Evolutionary conservation across 768 basidiomycete species (phyloP), one percentile per base, ranked within the genome.

Genomic region (Tulasnella sp.): DNA sequence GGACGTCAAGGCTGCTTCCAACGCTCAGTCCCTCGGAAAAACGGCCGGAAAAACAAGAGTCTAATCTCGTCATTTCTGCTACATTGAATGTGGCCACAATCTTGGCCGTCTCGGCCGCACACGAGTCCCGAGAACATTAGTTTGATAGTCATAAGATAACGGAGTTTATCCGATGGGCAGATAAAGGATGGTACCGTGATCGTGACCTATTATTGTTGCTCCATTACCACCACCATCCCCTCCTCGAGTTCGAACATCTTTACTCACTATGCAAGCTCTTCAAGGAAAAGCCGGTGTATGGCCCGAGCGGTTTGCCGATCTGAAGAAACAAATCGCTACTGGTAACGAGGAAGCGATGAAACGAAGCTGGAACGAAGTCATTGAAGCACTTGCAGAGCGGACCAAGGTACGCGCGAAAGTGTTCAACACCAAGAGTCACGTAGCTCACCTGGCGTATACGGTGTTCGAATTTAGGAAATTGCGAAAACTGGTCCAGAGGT

Each of bases 351-450:
- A 83, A 84, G 78, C 86, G 29, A 86, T 87, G 29, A 89, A 87
- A 2, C 82, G 84, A 32, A 87, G 91, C 1, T 92, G 91, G 92
- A 84, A 81, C 23, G 89, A 90, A 78, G 84, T 92, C 69, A 83
- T 91, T 11, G 81, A 80, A 0, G 87, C 90, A 81, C 85, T 92
- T 23, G 86, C 86, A 35, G 82, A 82, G 44, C 83, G 84, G 6
- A 88, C 88, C 11, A 83, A 77, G 77, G 77, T 77, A 51, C 16
- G 57, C 40, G 42, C 4, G 10, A 32, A 15, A 16, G 10, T 13
- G 20, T 32, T 37, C 67, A 10, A 72, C 23, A 6, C 7, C 26
- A 6, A 15, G 23, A 3, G 20, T 11, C 13, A 70, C 55, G 4
- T 69, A 48, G 48, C 75, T 77, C 32, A 77, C 0, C 48, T 37